Evolutionary conservation across 1,284 basidiomycete genomes (phyloP).

Genomic region (Amylostereum chailletii): DNA sequence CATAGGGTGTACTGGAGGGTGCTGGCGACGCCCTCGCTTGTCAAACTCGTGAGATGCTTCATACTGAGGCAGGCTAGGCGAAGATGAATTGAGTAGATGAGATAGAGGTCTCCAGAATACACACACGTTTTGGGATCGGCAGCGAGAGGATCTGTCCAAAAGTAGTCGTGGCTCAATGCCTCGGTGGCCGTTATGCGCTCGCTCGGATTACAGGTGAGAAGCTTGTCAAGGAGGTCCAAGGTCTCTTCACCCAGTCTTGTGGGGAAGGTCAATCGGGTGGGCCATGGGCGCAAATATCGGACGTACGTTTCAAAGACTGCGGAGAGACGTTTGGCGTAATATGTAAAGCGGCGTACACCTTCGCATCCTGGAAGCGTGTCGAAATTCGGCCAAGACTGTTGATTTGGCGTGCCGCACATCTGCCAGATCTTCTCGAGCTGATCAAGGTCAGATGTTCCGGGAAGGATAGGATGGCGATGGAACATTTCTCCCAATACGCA

Average conservation of each 20-base stretch:
- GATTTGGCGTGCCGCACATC: constrained; percentile 82
- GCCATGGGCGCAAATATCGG: constrained; percentile 8
- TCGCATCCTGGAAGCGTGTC: constrained; percentile 75
- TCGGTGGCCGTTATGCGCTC: constrained; percentile 86
- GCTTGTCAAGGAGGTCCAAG: constrained; percentile 84
- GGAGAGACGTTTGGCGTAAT: constrained; percentile 44
- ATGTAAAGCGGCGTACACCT: constrained; percentile 56
- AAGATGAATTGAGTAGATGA: not conserved
- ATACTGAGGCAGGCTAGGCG: constrained; percentile 59
- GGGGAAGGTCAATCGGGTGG: constrained; percentile 5
- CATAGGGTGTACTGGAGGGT: constrained; percentile 18
- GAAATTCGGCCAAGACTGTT: constrained; percentile 78
- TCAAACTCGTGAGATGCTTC: constrained; percentile 82
- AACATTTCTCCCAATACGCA: constrained; percentile 98
- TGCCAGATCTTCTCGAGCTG: constrained; percentile 87
- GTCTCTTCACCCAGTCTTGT: constrained; percentile 64
- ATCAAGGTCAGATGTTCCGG: constrained; percentile 83
- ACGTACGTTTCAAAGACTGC: constrained; percentile 50
- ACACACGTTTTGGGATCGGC: constrained; percentile 77
- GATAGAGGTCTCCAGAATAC: constrained; percentile 1
- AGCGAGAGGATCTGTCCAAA: constrained; percentile 81
- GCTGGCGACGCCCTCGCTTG: constrained; percentile 57
- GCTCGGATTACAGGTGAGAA: constrained; percentile 87
- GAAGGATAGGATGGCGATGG: constrained; percentile 78
- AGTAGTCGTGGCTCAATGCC: constrained; percentile 87